phyloP scores from a whole-genome alignment of 495 filamentous ascomycete genomes.

The Penicillium coffeae region DNA sequence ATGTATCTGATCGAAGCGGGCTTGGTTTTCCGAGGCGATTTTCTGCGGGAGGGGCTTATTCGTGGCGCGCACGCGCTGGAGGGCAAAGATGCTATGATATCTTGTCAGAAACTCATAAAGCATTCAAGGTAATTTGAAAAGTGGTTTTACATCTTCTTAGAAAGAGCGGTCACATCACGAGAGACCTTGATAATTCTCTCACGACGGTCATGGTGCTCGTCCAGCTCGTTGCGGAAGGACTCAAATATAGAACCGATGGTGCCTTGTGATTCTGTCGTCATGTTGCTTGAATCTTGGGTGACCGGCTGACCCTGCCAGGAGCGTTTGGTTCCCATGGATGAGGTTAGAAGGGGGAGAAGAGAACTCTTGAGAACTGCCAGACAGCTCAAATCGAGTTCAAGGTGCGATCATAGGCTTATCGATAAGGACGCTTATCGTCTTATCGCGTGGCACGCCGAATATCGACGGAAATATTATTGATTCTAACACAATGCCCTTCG shows the following conservation, averaged over 20 bases:
- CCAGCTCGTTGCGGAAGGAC: slow-evolving; percentile 77
- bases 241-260: slow-evolving; percentile 74
- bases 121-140: neutral
- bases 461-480: no score
- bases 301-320: slow-evolving; percentile 57
- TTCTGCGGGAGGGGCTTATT: slow-evolving; percentile 58
- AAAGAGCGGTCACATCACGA: slow-evolving; percentile 84
- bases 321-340: slow-evolving; percentile 50
- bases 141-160: slow-evolving; percentile 85
- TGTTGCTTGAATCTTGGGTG: slow-evolving; percentile 18
- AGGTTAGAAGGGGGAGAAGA: neutral
- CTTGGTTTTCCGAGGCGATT: slow-evolving; percentile 61
- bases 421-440: slow-evolving; percentile 2
- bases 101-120: neutral
- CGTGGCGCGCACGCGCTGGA: slow-evolving; percentile 74
- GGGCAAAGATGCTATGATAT: slow-evolving; percentile 72
- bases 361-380: no score
- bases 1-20: slow-evolving; percentile 62
- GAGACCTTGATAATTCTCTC: slow-evolving; percentile 85
- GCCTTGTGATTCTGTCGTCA: slow-evolving; percentile 23
- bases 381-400: neutral
- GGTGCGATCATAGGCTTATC: neutral
- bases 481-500: no score
- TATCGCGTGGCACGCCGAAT: no score
- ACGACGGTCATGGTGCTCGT: slow-evolving; percentile 89